Base-by-base conservation (phyloP, 2,329 filamentous ascomycete genomes). In the Fusarium nurragi region DNA sequence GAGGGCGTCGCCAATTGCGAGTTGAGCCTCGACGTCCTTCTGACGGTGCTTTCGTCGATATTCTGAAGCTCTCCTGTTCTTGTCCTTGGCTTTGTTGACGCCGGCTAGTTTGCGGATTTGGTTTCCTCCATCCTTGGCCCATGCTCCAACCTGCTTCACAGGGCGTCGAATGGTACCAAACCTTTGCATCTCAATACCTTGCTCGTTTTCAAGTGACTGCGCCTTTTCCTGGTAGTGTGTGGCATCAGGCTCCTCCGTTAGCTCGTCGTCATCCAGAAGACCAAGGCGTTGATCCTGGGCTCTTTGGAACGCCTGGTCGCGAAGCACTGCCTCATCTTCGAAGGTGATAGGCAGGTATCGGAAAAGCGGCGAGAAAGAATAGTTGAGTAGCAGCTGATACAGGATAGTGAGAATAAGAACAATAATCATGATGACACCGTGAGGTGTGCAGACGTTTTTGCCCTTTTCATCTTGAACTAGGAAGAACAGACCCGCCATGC, bases 261-360 rank as follows among this genome's bases (percentile, higher is more conserved):
- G 77, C 4, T 84, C 81, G 4, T 85, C 82, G 12, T 85, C 83
- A 0, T 85, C 79, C 1, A 81, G 63, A 8, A 91, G 76, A 0
- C 89, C 88, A 54, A 94, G 85, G 10, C 90, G 88, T 21, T 82
- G 83, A 55, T 89, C 88, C 74, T 96, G 93, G 5, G 89, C 90
- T 43, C 90, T 84, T 69, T 93, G 90, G 74, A 98, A 99, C 36
- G 91, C 92, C 72, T 94, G 88, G 68, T 99, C 95, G 8, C 94
- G 89, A n/a, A 92, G 81, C 1, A 95, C 92, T 4, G 95, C 95
- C 73, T 97, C 94, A 65, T 98, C 95, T 75, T 99, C 95, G 53
- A 98, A 88, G 0, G 94, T 98, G 65, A 98, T 96, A 0, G 95
- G 95, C 5, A 99, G 81, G 72, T 97, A 97, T 36, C 90, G 87